phyloP scores from a whole-genome alignment of 441 rosid genomes.

The Adansonia madagascariensis region DNA sequence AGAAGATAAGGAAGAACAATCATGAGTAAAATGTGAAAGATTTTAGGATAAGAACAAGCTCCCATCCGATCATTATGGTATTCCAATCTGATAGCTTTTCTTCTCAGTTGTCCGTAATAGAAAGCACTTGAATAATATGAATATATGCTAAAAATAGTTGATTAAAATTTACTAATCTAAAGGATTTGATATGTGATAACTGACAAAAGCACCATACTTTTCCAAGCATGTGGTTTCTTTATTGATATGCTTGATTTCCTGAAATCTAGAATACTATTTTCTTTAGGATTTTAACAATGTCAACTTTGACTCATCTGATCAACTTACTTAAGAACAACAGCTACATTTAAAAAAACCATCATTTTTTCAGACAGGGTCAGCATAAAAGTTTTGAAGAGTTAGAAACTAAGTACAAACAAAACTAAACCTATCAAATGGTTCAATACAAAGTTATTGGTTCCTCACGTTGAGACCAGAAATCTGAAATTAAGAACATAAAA shows the following conservation, averaged over 20 bases:
- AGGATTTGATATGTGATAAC: neutral
- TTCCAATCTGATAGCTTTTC: neutral
- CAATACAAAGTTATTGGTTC: neutral
- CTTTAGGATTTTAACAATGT: neutral
- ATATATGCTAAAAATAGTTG: neutral
- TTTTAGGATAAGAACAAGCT: slow-evolving; percentile 4
- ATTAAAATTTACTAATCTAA: neutral
- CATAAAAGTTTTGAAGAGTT: neutral
- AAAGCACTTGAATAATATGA: too few relatives aligned
- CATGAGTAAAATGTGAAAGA: neutral
- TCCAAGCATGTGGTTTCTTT: neutral
- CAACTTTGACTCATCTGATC: neutral
- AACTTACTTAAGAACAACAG: neutral
- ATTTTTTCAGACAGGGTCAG: neutral
- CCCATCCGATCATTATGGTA: neutral
- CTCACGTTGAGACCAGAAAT: neutral
- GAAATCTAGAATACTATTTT: neutral
- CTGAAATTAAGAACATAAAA: neutral
- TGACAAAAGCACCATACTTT: neutral
- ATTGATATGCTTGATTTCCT: slow-evolving; percentile 7
- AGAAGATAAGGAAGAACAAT: neutral
- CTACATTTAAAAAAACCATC: neutral
- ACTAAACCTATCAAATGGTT: neutral
- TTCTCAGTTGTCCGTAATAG: neutral
- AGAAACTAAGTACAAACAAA: neutral